Percentiles rank a stretch among this genome's conserved stretches.
Conservation (phyloP, 768 basidiomycete genomes). For the Russula dissimulans region DNA sequence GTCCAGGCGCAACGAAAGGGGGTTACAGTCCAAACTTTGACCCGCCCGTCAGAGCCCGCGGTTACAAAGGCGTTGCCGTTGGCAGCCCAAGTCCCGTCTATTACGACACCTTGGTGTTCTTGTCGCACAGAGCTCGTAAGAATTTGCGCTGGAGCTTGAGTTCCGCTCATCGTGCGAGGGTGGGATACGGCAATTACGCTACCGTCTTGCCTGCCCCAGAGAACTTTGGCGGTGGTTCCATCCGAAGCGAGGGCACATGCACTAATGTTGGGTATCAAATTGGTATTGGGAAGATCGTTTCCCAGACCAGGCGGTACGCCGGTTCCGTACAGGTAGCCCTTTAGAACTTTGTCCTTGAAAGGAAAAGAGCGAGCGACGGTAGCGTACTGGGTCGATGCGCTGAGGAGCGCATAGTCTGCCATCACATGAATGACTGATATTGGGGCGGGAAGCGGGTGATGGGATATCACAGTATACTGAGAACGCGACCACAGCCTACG, state of each 20-base stretch:
- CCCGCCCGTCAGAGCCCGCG: conserved; percentile 50
- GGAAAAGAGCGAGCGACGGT: conserved; percentile 66
- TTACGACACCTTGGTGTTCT: conserved; percentile 52
- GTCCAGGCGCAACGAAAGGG: conserved; percentile 54
- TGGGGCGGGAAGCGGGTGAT: conserved; percentile 51
- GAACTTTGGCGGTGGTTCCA: conserved; percentile 54
- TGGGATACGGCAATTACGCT: conserved; percentile 55
- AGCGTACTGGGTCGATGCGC: conserved; percentile 57
- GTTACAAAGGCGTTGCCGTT: conserved; percentile 35
- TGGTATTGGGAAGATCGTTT: conserved; percentile 65
- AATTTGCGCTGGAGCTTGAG: conserved; percentile 36
- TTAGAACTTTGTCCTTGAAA: conserved; percentile 56
- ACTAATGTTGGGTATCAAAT: conserved; percentile 62
- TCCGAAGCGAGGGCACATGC: conserved; percentile 49
- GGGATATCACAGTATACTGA: conserved; percentile 47
- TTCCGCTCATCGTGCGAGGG: conserved; percentile 47
- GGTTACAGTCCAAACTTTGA: conserved; percentile 68
- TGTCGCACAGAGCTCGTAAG: conserved; percentile 45
- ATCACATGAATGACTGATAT: conserved; percentile 55
- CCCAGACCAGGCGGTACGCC: conserved; percentile 50
- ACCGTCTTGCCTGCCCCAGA: conserved; percentile 69
- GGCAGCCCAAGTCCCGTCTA: conserved; percentile 45
- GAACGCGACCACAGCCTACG: conserved; percentile 64
- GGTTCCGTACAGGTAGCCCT: conserved; percentile 60
- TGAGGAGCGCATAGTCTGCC: conserved; percentile 44